Base-by-base conservation (phyloP, 371 early-diverging fungal species). In the Enterospora canceri region DNA sequence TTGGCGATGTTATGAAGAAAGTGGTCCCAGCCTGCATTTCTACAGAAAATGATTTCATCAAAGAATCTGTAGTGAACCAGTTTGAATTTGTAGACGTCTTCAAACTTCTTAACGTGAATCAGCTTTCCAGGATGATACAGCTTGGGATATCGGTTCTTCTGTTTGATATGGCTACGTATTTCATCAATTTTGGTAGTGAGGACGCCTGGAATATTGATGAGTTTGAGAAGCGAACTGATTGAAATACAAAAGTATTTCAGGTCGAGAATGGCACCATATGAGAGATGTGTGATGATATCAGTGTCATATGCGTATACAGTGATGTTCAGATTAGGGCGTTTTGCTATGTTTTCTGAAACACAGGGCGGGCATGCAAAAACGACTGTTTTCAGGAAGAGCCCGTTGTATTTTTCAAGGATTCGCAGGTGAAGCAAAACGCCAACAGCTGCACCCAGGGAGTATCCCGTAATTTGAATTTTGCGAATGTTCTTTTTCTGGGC, bases 361-460 rank as follows among this genome's bases (percentile, higher is more conserved):
- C 65, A 49, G 16, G 76, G 76, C 0, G 73, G 66, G 1, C 64
- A 35, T 15, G 59, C 50, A 58, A 69, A 76, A 5, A 60, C 65
- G 0, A 65, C 34, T 19, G 55, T 60, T 48, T 58, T 49, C n/a
- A 72, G 32, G 33, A 62, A 40, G 2, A 54, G 33, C 0, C n/a
- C n/a, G 31, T 31, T 4, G 12, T 53, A 35, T 35, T 61, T 34
- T 46, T 68, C 50, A 4, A 57, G 28, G 2, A 78, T 21, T 35
- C 72, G 65, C 47, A 73, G 62, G 32, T 68, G 58, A 19, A 76
- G 65, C 47, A 80, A 51, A 21, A 64, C 64, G 30, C 72, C 49
- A 21, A 76, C 59, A 16, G 75, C 76, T 18, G 68, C 80, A 18
- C 80, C 80, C 28, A 80, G 55, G 15, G 80, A 80, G 64, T 80